phyloP scores from a whole-genome alignment of 257 asterid species.

The Solanum megistacrolobum region DNA sequence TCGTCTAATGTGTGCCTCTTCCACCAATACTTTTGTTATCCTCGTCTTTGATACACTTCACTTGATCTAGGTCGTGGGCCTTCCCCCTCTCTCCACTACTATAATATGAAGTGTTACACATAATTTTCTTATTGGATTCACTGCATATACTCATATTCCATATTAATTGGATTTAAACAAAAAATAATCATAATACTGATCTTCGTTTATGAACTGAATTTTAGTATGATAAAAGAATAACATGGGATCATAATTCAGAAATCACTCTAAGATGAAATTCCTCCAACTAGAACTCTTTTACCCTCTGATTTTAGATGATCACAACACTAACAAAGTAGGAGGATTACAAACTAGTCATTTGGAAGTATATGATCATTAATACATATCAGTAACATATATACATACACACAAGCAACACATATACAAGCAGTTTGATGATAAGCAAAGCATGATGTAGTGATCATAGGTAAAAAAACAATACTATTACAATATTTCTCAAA shows the following conservation, averaged over 20 bases:
- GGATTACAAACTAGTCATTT: neutral
- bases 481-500: neutral
- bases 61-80: neutral
- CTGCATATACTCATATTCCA: neutral
- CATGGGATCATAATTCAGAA: neutral
- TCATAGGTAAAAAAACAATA: neutral
- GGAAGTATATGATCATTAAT: neutral
- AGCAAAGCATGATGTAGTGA: neutral
- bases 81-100: neutral
- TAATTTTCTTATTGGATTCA: neutral
- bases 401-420: neutral
- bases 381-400: neutral
- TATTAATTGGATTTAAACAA: neutral
- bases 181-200: neutral
- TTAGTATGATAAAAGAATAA: neutral
- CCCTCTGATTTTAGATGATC: neutral
- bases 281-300: neutral
- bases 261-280: neutral
- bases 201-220: neutral
- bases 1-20: neutral
- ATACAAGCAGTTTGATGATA: neutral
- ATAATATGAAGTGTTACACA: neutral
- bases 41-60: neutral
- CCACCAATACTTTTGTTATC: neutral
- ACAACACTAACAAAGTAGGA: neutral